Base-by-base conservation (phyloP, 2,329 filamentous ascomycete species). In the Cladobotryum protrusum region DNA sequence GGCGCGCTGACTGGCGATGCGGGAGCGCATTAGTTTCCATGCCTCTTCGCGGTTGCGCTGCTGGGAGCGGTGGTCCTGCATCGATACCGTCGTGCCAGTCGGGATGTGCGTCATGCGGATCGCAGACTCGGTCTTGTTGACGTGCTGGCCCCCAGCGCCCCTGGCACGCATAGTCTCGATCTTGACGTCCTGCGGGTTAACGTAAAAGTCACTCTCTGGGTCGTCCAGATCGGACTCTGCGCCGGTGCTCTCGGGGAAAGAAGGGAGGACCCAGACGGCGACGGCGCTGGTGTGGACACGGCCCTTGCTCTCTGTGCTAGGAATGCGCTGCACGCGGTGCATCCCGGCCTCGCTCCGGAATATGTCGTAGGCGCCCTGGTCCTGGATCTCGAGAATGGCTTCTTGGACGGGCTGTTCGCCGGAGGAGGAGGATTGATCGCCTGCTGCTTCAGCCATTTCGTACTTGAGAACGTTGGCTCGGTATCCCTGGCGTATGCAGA, bases 121-220 rank as follows among this genome's bases (percentile, higher is more conserved):
- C 3, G 93, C 93, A 29, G 89, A 96, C 72, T 99, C 93, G 0
- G 93, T 99, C 67, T 92, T 96, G 72, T 99, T 99, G 64, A 99
- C 93, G 69, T 99, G 93, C 72, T 99, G 93, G 1, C 93, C 93
- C 32, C 93, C 93, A 0, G 93, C 92, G 52, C 93, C 93, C 42
- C 89, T 77, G 0, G 93, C 90, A 14, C 91, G 81, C 91, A 97
- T 96, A 53, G 90, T 89, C 64, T 99, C 93, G 17, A 82, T 75
- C 46, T 78, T 78, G 19, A 99, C 89, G 52, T 99, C 92, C 53
- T 83, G 78, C 5, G 87, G 82, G 62, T 95, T 82, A 52, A 99
- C 78, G 71, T 91, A 96, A 71, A 95, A 96, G 64, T 96, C 87
- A 67, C 88, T 95, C 49, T 84, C 85, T 0, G 92, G 92, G 60